These are phyloP conservation scores for Dioscorea dumetorum DNA, from an alignment of 106 monocot genomes.

Conservation along the genomic window DNA sequence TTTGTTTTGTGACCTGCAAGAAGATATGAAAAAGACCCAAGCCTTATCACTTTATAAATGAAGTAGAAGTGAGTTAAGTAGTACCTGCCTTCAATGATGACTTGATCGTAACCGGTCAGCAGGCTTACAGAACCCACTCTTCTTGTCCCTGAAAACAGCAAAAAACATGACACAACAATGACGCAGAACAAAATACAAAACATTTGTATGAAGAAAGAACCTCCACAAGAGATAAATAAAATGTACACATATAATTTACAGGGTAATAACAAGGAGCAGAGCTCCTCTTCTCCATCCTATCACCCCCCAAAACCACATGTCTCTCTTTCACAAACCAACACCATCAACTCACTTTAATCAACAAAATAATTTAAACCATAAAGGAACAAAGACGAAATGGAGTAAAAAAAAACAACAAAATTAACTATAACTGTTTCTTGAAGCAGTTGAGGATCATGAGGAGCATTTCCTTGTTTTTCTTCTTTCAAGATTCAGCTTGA, in stretches of 20 bases:
- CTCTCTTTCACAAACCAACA: constrained; percentile 24
- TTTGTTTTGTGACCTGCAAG: too few relatives aligned
- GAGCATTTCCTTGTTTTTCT: not conserved
- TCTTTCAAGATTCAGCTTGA: constrained; percentile 1
- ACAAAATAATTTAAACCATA: constrained; percentile 10
- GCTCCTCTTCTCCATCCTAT: not conserved
- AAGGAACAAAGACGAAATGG: constrained; percentile 11
- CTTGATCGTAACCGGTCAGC: too few relatives aligned
- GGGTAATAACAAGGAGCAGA: not conserved
- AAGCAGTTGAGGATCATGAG: not conserved
- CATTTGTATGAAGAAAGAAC: not conserved
- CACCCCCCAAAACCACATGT: constrained; percentile 5
- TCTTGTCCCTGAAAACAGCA: too few relatives aligned
- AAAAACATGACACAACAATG: too few relatives aligned
- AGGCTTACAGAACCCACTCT: too few relatives aligned
- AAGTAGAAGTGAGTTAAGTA: too few relatives aligned
- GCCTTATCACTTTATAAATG: too few relatives aligned
- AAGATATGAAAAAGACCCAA: too few relatives aligned
- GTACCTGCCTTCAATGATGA: too few relatives aligned
- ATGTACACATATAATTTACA: constrained; percentile 14
- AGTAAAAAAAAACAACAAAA: constrained; percentile 11
- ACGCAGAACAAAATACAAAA: not conserved
- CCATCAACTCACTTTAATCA: constrained; percentile 21
- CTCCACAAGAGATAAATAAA: not conserved
- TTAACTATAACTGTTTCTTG: not conserved